phyloP scores from a whole-genome alignment of 192 early-diverging fungal genomes.

The Oehlia diaphana region DNA sequence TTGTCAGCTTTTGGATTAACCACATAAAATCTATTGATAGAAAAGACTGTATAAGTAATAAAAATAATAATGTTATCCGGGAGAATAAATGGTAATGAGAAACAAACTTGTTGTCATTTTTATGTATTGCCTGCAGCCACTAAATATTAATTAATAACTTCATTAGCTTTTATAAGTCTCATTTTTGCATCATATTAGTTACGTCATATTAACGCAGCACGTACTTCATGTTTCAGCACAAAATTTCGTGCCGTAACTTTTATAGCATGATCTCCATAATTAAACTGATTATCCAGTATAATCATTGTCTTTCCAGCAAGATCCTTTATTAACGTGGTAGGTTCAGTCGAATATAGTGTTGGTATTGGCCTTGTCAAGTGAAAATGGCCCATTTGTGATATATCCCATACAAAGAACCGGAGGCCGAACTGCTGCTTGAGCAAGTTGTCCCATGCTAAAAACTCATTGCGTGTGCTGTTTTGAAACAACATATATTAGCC shows the following conservation, averaged over 20 bases:
- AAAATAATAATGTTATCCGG: no score
- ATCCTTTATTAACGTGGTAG: constrained; percentile 30
- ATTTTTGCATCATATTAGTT: not conserved
- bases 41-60: not conserved
- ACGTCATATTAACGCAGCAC: not conserved
- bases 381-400: constrained; percentile 30
- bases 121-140: constrained; percentile 24
- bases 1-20: constrained; percentile 15
- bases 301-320: constrained; percentile 20
- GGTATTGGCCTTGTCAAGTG: constrained; percentile 15
- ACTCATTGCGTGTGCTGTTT: constrained; percentile 17
- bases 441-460: constrained; percentile 16
- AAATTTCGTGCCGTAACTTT: constrained; percentile 20
- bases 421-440: constrained; percentile 15
- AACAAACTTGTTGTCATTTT: constrained; percentile 25
- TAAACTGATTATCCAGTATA: constrained; percentile 25
- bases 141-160: constrained; percentile 10
- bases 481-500: no score
- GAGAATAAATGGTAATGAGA: not conserved
- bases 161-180: constrained; percentile 10
- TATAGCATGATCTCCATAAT: constrained; percentile 21
- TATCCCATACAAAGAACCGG: constrained; percentile 26
- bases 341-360: constrained; percentile 15
- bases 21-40: constrained; percentile 20
- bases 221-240: constrained; percentile 4